phyloP scores from a whole-genome alignment of 306 rosid species.

The Glycine soja region DNA sequence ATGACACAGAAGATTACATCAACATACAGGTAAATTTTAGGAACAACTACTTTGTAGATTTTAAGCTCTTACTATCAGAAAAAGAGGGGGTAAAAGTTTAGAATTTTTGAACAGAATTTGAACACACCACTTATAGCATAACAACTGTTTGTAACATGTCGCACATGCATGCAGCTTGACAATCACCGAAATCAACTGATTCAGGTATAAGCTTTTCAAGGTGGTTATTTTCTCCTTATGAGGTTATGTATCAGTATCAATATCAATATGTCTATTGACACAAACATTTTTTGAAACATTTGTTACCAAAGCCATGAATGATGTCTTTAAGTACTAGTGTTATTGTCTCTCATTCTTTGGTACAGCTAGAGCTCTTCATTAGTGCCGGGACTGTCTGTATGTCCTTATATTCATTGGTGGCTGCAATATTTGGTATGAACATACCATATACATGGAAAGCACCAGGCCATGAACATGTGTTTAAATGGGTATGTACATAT shows the following conservation, averaged over 20 bases:
- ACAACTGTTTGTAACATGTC: constrained; percentile 28
- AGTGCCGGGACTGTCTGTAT: constrained; percentile 78
- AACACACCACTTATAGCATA: constrained; percentile 8
- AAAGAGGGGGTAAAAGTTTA: neutral
- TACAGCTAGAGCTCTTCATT: constrained; percentile 82
- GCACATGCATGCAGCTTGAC: constrained; percentile 69
- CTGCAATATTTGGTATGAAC: constrained; percentile 91
- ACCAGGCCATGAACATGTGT: constrained; percentile 58
- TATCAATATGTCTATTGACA: neutral
- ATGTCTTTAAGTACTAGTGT: neutral
- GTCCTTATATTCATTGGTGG: constrained; percentile 77
- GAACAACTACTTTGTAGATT: neutral
- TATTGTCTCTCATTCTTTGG: neutral
- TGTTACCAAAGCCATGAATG: neutral
- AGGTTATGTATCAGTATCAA: neutral
- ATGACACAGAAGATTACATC: constrained; percentile 89
- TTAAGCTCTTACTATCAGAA: neutral
- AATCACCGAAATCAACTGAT: constrained; percentile 86
- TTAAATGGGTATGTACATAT: constrained; percentile 76
- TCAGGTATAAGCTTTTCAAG: constrained; percentile 61
- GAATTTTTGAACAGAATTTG: neutral
- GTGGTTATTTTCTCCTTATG: constrained; percentile 2
- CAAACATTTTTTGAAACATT: neutral
- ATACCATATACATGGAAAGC: constrained; percentile 73
- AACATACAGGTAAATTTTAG: constrained; percentile 73